Base-by-base conservation (phyloP, 768 basidiomycete species). In the Pilatotrama ljubarskyi region DNA sequence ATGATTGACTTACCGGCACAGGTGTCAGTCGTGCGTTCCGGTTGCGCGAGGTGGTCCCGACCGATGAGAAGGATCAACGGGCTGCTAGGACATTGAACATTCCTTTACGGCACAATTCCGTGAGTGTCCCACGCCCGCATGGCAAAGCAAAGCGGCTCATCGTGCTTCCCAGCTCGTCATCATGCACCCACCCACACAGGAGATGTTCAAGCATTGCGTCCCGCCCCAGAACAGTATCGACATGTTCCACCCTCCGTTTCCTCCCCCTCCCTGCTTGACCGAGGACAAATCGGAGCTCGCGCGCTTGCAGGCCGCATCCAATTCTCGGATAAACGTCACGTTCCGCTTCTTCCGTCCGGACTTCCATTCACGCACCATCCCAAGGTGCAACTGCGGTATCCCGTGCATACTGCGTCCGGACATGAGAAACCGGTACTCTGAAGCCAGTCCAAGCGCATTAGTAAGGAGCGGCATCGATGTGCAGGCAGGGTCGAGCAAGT, bases 311-410 rank as follows among this genome's bases (percentile, higher is more conserved):
- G 79, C 82, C 48, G 76, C 83, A 1, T 85, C 82, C 8, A 91
- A 84, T 62, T 84, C 80, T 63, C 83, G 90, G 24, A 91, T 93
- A 66, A 93, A 93, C 65, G 86, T 93, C 56, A 93, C 91, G 0
- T 93, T 93, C 69, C 82, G 92, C 15, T 93, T 93, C 69, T 93
- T 87, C 64, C 82, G 92, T 54, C 92, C 92, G 5, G 91, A 93
- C 73, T 93, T 89, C 69, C 76, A 77, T 20, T 82, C 91, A 3
- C 68, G 75, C 24, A 84, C 74, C 38, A 90, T 82, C 1, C 91
- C 91, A 1, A 78, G 78, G 43, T 93, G 92, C 67, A 83, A 85
- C 64, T 93, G 91, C 68, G 83, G 80, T 14, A 75, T 89, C 20
- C 88, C 90, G 1, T 85, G 83, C 10, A 82, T 90, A 40, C 74